Base-by-base conservation (phyloP, 306 rosid species). In the Comarum palustre region DNA sequence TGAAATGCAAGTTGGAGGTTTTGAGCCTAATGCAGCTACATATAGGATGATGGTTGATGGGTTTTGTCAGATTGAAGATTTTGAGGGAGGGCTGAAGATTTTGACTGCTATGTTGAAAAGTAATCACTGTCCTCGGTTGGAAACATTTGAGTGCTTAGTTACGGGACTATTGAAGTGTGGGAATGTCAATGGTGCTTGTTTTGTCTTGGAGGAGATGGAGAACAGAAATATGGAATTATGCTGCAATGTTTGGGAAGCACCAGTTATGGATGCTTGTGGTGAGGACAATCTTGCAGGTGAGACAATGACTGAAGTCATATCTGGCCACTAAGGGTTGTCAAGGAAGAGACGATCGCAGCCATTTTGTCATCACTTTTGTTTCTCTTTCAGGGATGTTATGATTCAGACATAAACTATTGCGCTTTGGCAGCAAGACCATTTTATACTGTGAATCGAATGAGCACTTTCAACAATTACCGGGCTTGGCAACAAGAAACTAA, bases 131-230 rank as follows among this genome's bases (percentile, higher is more conserved):
- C 96, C 96, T 3, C 96, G 86, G 68, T 42, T 87, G 5, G 82
- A 88, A 74, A 87, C 97, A 1, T 91, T 94, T 82, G 79, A 69
- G 55, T 82, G 81, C 75, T 82, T 91, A 83, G 81, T 81, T 69
- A 64, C 76, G 34, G 98, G 96, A 27, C 73, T 94, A 7, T 61
- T 89, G 76, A 83, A 77, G 60, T 61, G 82, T 25, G 98, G 89
- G 78, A 79, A 85, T n/a, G 71, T 77, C 68, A 90, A 81, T 41
- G 80, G 68, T 75, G 91, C 92, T 58, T 84, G 85, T 84, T 85
- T 91, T 88, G 92, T 94, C 17, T 67, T 89, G 86, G 92, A 88
- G 88, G 97, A 88, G 89, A 94, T 89, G 95, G 82, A 77, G 75
- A 86, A 84, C 84, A 86, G 87, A 71, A 75, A 88, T 46, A 54